Evolutionary conservation across 352 stramenopile species (phyloP), one percentile per base, ranked within the genome.

Genomic region (Phytophthora pseudosyringae): DNA sequence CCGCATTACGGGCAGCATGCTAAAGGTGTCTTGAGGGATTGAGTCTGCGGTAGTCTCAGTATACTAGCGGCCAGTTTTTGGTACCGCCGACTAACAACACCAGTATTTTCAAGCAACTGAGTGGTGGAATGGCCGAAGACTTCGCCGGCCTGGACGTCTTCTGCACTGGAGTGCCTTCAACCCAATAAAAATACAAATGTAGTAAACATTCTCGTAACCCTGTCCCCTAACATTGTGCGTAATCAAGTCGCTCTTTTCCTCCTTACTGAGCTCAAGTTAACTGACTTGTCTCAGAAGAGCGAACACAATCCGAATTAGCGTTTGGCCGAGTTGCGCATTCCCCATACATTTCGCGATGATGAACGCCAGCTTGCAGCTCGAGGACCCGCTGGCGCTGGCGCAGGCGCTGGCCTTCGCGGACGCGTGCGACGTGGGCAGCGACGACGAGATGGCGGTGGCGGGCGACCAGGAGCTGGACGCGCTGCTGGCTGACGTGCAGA

Each of bases 331-430:
- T 60, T 46, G 16, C 18, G 31, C 33, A 46, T 54, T 63, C 38
- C 18, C 48, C 21, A 57, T 35, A n/a, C 11, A 25, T 41, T 18
- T 33, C 28, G 40, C 40, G 7, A 66, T 53, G 47, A 60, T 74
- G 60, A 67, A 67, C 43, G 67, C 32, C 53, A 52, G 40, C 47
- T 62, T 66, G 55, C 63, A 61, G 45, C 56, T 75, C 15, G 48
- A 73, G 28, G 62, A 79, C 45, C 9, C 62, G 26, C 44, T 77
- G 46, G 59, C 67, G 66, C 63, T 81, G 13, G 66, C 80, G 48
- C 62, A 72, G 45, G 70, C 70, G 35, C 57, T 80, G 46, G 75
- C 75, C 29, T 84, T 81, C 64, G 73, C 71, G n/a, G 69, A 84
- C 54, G 47, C 73, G 3, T 80, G 64, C 25, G 69, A 83, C 25